Evolutionary conservation across 75 land plant genomes (phyloP).

Genomic region (Pinus tabuliformis): DNA sequence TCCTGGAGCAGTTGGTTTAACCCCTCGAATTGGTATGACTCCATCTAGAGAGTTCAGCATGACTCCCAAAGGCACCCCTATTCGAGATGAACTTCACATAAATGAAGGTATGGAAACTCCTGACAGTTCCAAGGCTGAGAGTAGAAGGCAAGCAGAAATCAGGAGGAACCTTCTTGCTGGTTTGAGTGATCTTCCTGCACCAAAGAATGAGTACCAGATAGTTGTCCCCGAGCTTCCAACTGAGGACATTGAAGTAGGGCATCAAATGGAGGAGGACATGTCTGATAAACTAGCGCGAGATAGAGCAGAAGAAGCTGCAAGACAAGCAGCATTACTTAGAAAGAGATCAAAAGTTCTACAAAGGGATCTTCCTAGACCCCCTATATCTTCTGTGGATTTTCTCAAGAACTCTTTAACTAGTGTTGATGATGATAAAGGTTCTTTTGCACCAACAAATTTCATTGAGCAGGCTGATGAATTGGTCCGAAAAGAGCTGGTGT

Average conservation of each 20-base stretch:
- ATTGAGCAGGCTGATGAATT: slow-evolving; percentile 88
- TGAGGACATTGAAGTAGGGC: slow-evolving; percentile 67
- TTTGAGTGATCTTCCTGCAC: slow-evolving; percentile 65
- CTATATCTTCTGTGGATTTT: slow-evolving; percentile 59
- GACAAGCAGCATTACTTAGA: slow-evolving; percentile 68
- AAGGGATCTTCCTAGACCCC: slow-evolving; percentile 93
- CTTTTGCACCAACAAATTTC: slow-evolving; percentile 73
- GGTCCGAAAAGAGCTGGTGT: slow-evolving; percentile 72
- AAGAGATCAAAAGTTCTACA: slow-evolving; percentile 94
- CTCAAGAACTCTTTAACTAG: slow-evolving; percentile 52
- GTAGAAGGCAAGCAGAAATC: slow-evolving; percentile 67
- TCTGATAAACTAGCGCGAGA: slow-evolving; percentile 78
- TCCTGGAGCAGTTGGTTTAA: slow-evolving; percentile 68
- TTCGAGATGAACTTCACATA: slow-evolving; percentile 88
- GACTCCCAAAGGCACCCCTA: slow-evolving; percentile 89
- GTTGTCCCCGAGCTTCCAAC: slow-evolving; percentile 67
- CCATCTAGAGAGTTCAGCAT: slow-evolving; percentile 68
- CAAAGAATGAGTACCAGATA: slow-evolving; percentile 93
- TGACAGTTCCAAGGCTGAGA: slow-evolving; percentile 77
- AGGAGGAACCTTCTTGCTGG: slow-evolving; percentile 70
- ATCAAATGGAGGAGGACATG: slow-evolving; percentile 93
- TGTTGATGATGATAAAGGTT: slow-evolving; percentile 65
- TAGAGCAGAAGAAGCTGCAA: slow-evolving; percentile 79
- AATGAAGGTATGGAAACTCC: slow-evolving; percentile 83
- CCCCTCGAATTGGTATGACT: slow-evolving; percentile 87